Base-by-base conservation (phyloP, 1,284 basidiomycete species). In the Pascua sp. region DNA sequence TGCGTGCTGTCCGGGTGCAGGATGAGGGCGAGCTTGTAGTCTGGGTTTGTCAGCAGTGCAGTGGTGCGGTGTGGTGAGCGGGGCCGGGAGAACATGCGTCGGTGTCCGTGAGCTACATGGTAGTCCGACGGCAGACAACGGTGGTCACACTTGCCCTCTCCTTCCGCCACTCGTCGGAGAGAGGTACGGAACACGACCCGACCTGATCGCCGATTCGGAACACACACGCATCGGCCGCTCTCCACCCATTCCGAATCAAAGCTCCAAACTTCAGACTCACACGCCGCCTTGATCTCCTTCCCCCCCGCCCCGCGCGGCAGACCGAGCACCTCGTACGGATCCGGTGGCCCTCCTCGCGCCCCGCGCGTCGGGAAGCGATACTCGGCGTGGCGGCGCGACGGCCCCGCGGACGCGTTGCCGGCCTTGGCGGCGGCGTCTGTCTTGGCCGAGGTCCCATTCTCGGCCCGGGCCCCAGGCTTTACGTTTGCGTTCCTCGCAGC, bases 1-100 rank as follows among this genome's bases (percentile, higher is more conserved):
- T 78, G 74, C 7, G 67, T 65, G 7, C 71, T 71, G 58, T 78
- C 76, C 8, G 76, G 76, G 58, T 78, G 76, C n/a, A 76, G 64
- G 9, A 78, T 49, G 10, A 73, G 61, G 2, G 76, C 76, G 18
- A 78, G 69, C 41, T 65, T 64, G 61, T 78, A 78, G 53, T 78
- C 75, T 78, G 56, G 11, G 18, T 40, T 50, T 24, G 51, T 50
- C 47, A 16, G n/a, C 32, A 5, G 37, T 39, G 38, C 2, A 38
- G n/a, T 50, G 42, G 42, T 4, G 44, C 2, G n/a, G 16, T 18
- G 44, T 24, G 45, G 18, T 47, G 18, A 47, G 45, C 7, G 45
- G 45, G 2, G 24, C 2, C 24, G 24, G 12, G 5, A 47, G 16
- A 9, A 2, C 40, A 41, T 11, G 11, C 4, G 40, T 2, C 8